These are phyloP conservation scores for Fusarium begoniae DNA, from an alignment of 2,329 filamentous ascomycete genomes.

Conservation along the genomic window DNA sequence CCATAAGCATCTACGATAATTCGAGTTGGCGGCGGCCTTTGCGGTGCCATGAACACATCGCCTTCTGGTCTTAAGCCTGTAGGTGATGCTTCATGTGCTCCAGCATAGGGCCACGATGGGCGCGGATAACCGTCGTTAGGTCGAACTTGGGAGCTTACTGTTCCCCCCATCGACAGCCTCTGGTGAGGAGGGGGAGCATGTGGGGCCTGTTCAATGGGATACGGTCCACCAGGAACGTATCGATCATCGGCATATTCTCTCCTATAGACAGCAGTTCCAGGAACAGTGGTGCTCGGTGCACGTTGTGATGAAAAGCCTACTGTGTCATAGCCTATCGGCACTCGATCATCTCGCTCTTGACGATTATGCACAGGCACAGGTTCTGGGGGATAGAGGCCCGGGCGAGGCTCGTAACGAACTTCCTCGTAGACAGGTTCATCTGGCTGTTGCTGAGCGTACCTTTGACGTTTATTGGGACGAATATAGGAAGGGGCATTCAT, in stretches of 20 bases:
- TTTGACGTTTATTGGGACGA: constrained; percentile 66
- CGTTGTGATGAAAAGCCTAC: constrained; percentile 37
- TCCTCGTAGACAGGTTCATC: constrained; percentile 47
- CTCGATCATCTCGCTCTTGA: constrained; percentile 43
- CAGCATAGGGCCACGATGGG: constrained; percentile 54
- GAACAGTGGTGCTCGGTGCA: constrained; percentile 37
- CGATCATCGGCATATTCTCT: constrained; percentile 48
- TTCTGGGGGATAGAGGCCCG: constrained; percentile 48
- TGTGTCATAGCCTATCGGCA: constrained; percentile 49
- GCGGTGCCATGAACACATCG: constrained; percentile 62
- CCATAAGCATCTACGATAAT: constrained; percentile 86
- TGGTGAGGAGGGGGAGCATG: constrained; percentile 49
- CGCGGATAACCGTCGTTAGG: constrained; percentile 54
- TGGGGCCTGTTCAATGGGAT: constrained; percentile 50
- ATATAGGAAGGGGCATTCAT: constrained; percentile 61
- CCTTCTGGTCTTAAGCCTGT: constrained; percentile 59
- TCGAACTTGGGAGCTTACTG: constrained; percentile 51
- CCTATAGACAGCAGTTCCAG: constrained; percentile 45
- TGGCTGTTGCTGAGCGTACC: constrained; percentile 55
- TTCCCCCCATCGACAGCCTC: constrained; percentile 20
- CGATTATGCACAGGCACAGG: constrained; percentile 46
- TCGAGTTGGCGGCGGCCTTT: constrained; percentile 65
- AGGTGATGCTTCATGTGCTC: constrained; percentile 54
- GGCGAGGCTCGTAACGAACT: constrained; percentile 54
- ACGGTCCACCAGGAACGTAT: constrained; percentile 42